Base-by-base conservation (phyloP, 345 rosid species). In the Populus nigra region DNA sequence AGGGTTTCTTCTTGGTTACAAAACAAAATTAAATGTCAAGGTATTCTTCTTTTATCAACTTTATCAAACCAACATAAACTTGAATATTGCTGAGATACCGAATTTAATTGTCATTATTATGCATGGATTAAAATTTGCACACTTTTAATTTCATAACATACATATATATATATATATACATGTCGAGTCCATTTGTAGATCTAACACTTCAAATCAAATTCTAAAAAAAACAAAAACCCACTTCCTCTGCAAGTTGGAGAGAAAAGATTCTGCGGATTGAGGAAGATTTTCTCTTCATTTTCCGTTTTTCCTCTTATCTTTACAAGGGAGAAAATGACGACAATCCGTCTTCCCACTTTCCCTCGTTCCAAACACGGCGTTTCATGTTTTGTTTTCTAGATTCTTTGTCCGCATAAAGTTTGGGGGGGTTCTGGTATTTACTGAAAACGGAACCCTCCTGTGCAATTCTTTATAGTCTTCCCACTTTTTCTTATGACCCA, bases 1-100 rank as follows among this genome's bases (percentile, higher is more conserved):
- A 23, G 97, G 98, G 27, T 95, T 93, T 82, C 55, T 91, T 65
- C 92, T 95, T 41, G 97, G 98, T 65, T 95, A 93, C 75, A 88
- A 84, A 79, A 84, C 92, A 27, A 77, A 76, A 5, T 86, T 88
- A 45, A 90, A 89, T 77, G 99, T 95, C 5, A 79, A 89, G 96
- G 99, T 93, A 84, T 49, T 63, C 25, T 49, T 49, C 31, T 67
- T n/a, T 22, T 25, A 22, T 57, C 57, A 50, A 6, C 57, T 17
- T 17, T 5, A 50, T 50, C 27, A n/a, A 8, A n/a, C 25, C 62
- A 57, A 1, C 62, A 9, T 50, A 8, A 57, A 9, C 27, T 57
- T 11, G 62, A 57, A 57, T n/a, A 11, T 3, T 57, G 15, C 49
- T 43, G 49, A 43, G 49, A 43, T 12, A 12, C 16, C 12, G 1